Conservation (phyloP, 768 basidiomycete genomes). For the Panus rudis region DNA sequence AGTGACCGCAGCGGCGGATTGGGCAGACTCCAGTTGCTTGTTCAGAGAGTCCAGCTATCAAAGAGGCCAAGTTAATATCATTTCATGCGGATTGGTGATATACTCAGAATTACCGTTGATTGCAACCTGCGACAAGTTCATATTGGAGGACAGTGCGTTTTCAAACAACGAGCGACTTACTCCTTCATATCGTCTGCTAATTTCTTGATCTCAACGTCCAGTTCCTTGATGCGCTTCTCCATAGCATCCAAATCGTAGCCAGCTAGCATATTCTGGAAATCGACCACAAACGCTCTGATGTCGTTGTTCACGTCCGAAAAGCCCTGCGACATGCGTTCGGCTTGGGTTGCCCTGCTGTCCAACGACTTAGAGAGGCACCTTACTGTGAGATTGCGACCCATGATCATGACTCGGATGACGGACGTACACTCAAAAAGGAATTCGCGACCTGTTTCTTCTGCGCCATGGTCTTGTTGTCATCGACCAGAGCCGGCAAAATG, state of each 20-base stretch:
- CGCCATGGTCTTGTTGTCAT: too few relatives aligned
- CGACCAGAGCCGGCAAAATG: too few relatives aligned
- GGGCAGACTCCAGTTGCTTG: too few relatives aligned
- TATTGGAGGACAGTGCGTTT: background rate
- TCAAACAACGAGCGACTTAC: background rate
- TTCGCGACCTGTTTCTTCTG: too few relatives aligned
- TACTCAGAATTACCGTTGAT: background rate
- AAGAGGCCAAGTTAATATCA: too few relatives aligned
- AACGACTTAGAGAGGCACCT: too few relatives aligned
- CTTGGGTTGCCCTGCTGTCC: background rate
- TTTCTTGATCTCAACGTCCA: background rate
- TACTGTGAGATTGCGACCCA: too few relatives aligned
- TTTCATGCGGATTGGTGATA: too few relatives aligned
- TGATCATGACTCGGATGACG: too few relatives aligned
- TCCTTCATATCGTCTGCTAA: background rate
- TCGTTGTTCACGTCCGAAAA: background rate
- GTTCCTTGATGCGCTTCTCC: background rate
- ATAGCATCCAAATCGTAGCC: background rate
- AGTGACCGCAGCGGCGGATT: background rate
- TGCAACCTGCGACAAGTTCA: background rate
- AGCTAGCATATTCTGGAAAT: background rate
- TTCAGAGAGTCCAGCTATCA: too few relatives aligned
- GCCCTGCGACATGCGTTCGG: background rate
- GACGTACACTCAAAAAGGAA: too few relatives aligned
- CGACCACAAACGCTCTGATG: background rate